Base-by-base conservation (phyloP, 2,329 filamentous ascomycete species). In the Aspergillus amoenus region DNA sequence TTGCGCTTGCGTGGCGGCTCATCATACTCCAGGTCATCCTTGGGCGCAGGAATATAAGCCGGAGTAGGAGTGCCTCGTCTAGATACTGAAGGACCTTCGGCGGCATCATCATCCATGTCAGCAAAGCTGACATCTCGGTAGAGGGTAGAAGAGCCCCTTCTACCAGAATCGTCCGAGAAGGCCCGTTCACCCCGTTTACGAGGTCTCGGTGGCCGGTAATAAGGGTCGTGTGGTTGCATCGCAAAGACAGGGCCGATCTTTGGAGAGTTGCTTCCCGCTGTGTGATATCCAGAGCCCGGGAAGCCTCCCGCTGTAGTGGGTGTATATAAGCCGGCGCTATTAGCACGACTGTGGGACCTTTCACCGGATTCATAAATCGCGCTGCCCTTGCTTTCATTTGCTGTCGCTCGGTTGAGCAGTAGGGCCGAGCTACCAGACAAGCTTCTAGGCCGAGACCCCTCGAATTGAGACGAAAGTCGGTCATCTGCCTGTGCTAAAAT, bases 171-270 rank as follows among this genome's bases (percentile, higher is more conserved):
- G 67, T 69, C 79, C 70, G 62, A 77, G 78, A 61, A 72, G 78
- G 48, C 73, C 68, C 32, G 74, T 73, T 84, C 85, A n/a, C 85
- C 89, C 24, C 87, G 84, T 48, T 85, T 84, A 43, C 88, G 84
- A 55, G 86, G 81, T 62, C 93, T 82, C 15, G 93, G 93, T 17
- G 91, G 91, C 47, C 93, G 88, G 70, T 96, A 97, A 69, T 94
- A 97, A 0, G 91, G 91, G 70, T 96, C 91, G 2, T 87, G 82
- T 32, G 79, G 70, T 27, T 81, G 74, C 42, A 79, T 75, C 4
- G 80, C 66, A 63, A 81, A 73, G 58, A 82, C 67, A 5, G 76
- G 73, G 40, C 69, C 73, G 37, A 68, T 73, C 45, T 71, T 68
- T 52, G 78, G 74, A 65, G 79, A 76, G 66, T 66, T 69, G 45